These are phyloP conservation scores for Penicillium cataractarum DNA, from an alignment of 495 filamentous ascomycete species.

Conservation along the genomic window DNA sequence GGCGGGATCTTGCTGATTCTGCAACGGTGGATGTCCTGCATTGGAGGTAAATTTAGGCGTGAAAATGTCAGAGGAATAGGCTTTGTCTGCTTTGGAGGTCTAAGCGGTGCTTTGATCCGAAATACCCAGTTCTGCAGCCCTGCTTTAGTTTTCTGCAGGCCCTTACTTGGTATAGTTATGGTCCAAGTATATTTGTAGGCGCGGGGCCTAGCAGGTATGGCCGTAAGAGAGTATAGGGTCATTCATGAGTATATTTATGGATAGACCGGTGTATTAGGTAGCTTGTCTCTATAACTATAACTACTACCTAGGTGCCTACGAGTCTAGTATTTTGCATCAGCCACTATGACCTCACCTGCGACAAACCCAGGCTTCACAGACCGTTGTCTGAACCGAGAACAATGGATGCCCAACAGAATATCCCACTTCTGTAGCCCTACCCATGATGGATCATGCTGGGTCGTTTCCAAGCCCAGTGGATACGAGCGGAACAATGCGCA, in stretches of 20 bases:
- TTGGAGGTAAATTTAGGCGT: conserved; percentile 3
- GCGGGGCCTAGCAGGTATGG: neutral
- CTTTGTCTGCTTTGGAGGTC: neutral
- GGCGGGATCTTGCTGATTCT: conserved; percentile 4
- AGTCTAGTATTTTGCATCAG: neutral
- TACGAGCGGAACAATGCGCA: neutral
- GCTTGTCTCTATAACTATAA: neutral
- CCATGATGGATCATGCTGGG: neutral
- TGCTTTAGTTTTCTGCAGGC: too few species aligned
- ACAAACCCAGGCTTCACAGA: too few species aligned
- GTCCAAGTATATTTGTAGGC: neutral
- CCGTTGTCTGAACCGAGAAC: neutral
- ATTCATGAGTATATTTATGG: too few species aligned
- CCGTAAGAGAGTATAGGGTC: neutral
- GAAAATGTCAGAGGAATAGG: neutral
- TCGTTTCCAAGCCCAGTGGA: neutral
- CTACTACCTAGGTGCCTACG: too few species aligned
- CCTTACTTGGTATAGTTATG: too few species aligned
- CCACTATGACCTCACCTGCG: too few species aligned
- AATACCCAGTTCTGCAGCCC: neutral
- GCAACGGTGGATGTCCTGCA: conserved; percentile 14
- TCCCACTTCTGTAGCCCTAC: neutral
- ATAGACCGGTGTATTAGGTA: neutral
- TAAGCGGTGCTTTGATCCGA: neutral
- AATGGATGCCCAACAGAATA: neutral